Percentiles rank a stretch among this genome's conserved stretches.
These are phyloP conservation scores for Lentinula novae-zelandiae DNA, from an alignment of 1,284 basidiomycete species.

Conservation along the genomic window DNA sequence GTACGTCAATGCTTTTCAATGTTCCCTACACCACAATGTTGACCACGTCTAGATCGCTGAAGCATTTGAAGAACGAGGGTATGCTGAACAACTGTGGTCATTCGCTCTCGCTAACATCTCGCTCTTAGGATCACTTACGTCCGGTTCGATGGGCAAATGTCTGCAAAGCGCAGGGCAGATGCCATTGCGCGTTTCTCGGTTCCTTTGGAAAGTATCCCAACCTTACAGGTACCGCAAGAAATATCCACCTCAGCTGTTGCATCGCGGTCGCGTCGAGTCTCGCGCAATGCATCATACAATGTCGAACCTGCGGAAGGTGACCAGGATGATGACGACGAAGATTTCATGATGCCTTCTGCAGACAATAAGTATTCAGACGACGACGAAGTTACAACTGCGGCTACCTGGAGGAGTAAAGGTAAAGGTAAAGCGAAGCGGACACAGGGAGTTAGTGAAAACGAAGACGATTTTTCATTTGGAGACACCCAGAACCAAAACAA, in stretches of 20 bases:
- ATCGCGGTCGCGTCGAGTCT: slow-evolving; percentile 1
- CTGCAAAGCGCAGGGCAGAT: slow-evolving; percentile 72
- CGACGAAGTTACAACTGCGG: slow-evolving; percentile 32
- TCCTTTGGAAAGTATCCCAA: slow-evolving; percentile 36
- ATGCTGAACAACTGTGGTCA: slow-evolving; percentile 18
- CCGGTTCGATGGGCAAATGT: slow-evolving; percentile 82
- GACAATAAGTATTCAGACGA: slow-evolving; percentile 34
- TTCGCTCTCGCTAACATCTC: slow-evolving; percentile 13
- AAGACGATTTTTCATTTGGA: slow-evolving; percentile 5
- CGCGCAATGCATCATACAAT: slow-evolving; percentile 2
- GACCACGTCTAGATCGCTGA: slow-evolving; percentile 56
- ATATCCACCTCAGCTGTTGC: neutral
- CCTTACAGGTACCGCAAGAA: neutral
- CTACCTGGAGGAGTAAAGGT: slow-evolving; percentile 28
- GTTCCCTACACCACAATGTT: neutral
- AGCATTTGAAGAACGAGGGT: slow-evolving; percentile 63
- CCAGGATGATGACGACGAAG: slow-evolving; percentile 27
- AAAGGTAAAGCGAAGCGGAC: slow-evolving; percentile 30
- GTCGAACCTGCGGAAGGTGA: slow-evolving; percentile 25
- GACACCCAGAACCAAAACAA: slow-evolving; percentile 36
- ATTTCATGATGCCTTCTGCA: slow-evolving; percentile 24
- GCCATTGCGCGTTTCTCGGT: slow-evolving; percentile 71
- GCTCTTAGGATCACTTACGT: slow-evolving; percentile 64
- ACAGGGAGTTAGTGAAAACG: neutral
- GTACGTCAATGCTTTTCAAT: slow-evolving; percentile 29